phyloP scores from a whole-genome alignment of 2,329 filamentous ascomycete species.

The Dothistroma septosporum region DNA sequence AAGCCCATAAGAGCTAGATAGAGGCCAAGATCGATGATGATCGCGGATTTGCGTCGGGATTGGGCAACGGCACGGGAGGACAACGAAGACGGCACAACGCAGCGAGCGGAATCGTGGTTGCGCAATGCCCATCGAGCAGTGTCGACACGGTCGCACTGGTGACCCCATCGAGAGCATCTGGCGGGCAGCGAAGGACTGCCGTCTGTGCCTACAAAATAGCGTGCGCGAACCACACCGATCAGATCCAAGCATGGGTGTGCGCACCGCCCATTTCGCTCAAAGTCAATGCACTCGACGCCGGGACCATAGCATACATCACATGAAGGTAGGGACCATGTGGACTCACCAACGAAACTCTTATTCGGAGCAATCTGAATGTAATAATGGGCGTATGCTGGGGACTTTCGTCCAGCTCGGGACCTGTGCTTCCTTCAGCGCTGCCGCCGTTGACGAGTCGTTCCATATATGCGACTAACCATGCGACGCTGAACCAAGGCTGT shows the following conservation, averaged over 20 bases:
- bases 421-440: conserved; percentile 14
- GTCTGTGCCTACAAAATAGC: neutral
- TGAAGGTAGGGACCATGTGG: neutral
- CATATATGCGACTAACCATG: conserved; percentile 54
- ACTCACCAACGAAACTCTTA: conserved; percentile 66
- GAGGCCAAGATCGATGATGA: neutral
- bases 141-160: neutral
- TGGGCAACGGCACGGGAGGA: too few relatives aligned
- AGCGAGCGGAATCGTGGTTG: too few relatives aligned
- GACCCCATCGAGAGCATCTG: neutral
- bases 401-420: conserved; percentile 82
- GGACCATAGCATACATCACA: neutral
- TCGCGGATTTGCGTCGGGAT: neutral
- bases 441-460: neutral
- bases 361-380: conserved; percentile 77
- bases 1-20: neutral
- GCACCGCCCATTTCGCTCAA: neutral
- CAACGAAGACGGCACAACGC: too few relatives aligned
- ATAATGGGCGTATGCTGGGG: conserved; percentile 74
- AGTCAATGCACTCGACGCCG: neutral
- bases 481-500: conserved; percentile 75
- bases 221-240: neutral
- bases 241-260: neutral
- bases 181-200: neutral
- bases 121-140: too few relatives aligned